A percentile compares a stretch with the other conserved stretches of the same genome.
Conservation (phyloP, 345 rosid species). For the Populus davidiana region DNA sequence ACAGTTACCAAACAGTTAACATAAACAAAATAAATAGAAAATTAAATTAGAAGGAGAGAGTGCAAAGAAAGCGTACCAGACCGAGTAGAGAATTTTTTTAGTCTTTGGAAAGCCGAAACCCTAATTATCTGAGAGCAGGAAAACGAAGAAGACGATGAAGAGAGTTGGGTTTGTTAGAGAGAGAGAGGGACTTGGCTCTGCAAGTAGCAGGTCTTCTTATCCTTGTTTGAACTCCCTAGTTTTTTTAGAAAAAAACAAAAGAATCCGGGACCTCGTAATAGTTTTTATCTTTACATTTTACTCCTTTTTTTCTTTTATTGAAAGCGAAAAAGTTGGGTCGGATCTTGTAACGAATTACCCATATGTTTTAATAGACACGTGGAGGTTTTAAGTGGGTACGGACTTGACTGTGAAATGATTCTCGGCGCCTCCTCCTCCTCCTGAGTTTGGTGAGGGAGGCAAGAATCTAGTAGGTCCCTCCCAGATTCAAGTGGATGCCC, state of each 20-base stretch:
- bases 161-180: background rate
- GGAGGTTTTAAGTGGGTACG: background rate
- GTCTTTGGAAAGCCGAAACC: constrained; percentile 10
- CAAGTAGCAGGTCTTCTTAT: constrained; percentile 34
- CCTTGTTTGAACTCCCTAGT: background rate
- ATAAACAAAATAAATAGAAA: constrained; percentile 1
- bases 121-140: constrained; percentile 12
- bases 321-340: background rate
- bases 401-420: background rate
- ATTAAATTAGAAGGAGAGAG: background rate
- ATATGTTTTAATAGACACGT: background rate
- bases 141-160: background rate
- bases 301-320: background rate
- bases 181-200: constrained; percentile 19
- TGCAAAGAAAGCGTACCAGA: constrained; percentile 15
- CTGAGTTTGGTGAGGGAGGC: no score
- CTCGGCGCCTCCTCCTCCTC: background rate
- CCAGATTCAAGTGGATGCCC: background rate
- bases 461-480: background rate
- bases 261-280: background rate
- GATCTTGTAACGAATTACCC: background rate
- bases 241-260: no score
- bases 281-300: background rate
- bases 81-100: constrained; percentile 12
- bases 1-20: constrained; percentile 10